Base-by-base conservation (phyloP, 768 basidiomycete genomes). In the Tremella fuciformis region DNA sequence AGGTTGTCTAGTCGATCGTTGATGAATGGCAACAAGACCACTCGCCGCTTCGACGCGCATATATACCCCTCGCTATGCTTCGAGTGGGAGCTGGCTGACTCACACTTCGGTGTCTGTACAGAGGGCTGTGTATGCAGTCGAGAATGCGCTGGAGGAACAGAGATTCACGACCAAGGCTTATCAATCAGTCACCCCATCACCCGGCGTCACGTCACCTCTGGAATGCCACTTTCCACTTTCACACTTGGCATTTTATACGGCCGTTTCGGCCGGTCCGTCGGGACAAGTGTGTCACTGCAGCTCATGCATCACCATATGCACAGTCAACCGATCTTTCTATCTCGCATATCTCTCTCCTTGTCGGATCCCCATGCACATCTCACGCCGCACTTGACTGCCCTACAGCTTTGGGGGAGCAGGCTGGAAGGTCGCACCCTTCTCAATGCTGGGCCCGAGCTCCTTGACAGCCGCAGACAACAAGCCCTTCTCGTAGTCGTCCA, bases 401-500 rank as follows among this genome's bases (percentile, higher is more conserved):
- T 64, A 71, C 41, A 71, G 65, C 65, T 71, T 71, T 7, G 70
- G 70, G 15, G 70, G 70, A 53, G 64, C 58, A 21, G 70, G 70
- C 54, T 66, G 62, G 67, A 71, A 71, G 29, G 65, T 50, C 47
- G 49, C 60, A 50, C 70, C 70, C 71, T 77, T 75, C 53, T 73
- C 70, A 53, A 77, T 76, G 56, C 65, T 70, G 0, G 76, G 76
- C 22, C 71, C 71, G 44, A 77, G 69, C 60, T 77, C 76, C 55
- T 66, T 65, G 57, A 77, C 71, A 29, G 72, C 73, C 56, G 73
- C 91, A 22, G 85, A 87, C 70, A 99, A 80, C 58, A 96, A 83
- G 76, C 84, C 84, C 83, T 92, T 78, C 81, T 99, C 96, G 74
- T 86, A 83, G 26, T 85, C 81, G 34, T 90, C 83, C 68, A 99